Percentiles rank a stretch among this genome's conserved stretches.
Evolutionary conservation across 1,284 basidiomycete species (phyloP).

Genomic region (Amylostereum chailletii): DNA sequence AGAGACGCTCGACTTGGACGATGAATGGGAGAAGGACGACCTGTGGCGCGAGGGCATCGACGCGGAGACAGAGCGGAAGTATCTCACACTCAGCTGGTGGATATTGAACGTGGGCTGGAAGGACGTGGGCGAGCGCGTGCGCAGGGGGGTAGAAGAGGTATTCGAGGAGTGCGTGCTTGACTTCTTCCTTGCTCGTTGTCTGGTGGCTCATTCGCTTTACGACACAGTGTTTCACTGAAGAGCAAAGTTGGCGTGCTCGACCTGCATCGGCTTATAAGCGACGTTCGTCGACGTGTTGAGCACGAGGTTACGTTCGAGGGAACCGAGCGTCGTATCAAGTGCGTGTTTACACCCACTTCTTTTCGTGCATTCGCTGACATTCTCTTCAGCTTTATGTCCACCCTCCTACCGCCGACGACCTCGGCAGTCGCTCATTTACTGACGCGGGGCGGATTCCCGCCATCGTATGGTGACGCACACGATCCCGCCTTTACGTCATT

Average conservation of each 20-base stretch:
- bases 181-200: slow-evolving; percentile 9
- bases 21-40: slow-evolving; percentile 21
- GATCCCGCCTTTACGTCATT: slow-evolving; percentile 54
- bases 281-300: slow-evolving; percentile 70
- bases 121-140: slow-evolving; percentile 65
- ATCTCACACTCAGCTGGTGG: slow-evolving; percentile 87
- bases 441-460: slow-evolving; percentile 45
- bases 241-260: slow-evolving; percentile 61
- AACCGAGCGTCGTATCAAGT: slow-evolving; percentile 48
- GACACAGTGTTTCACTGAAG: slow-evolving; percentile 67
- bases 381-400: slow-evolving; percentile 54
- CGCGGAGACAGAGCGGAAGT: slow-evolving; percentile 67
- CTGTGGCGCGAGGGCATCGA: slow-evolving; percentile 27
- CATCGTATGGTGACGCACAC: slow-evolving; percentile 17
- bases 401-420: slow-evolving; percentile 62
- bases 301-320: slow-evolving; percentile 60
- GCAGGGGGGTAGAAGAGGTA: slow-evolving; percentile 69
- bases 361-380: slow-evolving; percentile 1
- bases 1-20: slow-evolving; percentile 18
- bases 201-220: slow-evolving; percentile 4
- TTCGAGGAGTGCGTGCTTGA: slow-evolving; percentile 65
- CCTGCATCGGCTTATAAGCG: slow-evolving; percentile 54
- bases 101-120: slow-evolving; percentile 86
- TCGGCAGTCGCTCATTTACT: slow-evolving; percentile 64
- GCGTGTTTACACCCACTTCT: slow-evolving; percentile 6